Evolutionary conservation across 2,329 filamentous ascomycete species (phyloP), one percentile per base, ranked within the genome.

Genomic region (Pseudogymnoascus sp.): DNA sequence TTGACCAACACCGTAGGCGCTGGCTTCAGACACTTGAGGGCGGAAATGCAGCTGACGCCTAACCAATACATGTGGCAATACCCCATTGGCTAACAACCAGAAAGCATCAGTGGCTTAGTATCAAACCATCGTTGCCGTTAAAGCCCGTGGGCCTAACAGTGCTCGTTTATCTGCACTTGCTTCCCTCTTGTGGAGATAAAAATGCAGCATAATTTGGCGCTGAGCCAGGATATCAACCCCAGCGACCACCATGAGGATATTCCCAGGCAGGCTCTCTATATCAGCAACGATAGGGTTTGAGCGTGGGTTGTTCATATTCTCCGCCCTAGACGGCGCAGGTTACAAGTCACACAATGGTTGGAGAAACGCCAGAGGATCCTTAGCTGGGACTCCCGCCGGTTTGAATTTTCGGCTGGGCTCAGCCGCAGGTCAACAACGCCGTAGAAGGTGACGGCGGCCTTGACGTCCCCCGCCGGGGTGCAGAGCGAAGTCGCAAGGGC

Each of bases 301-400:
- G 13, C 76, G 69, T 29, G 73, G 68, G 37, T 76, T 71, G 1
- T 70, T 60, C 12, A 67, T 59, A 29, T 75, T 67, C 15, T 67
- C 63, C 7, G 60, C 64, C 5, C 73, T 67, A 9, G 64, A 68
- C 1, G 69, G 69, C 3, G 67, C 74, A 1, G 74, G 72, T 62
- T 81, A 81, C 0, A 76, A 68, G 65, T 80, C 76, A 45, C 75
- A 78, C 7, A 81, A 66, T 0, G 76, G 75, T 25, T 73, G 60
- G 58, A 80, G 62, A 13, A 76, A 73, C 0, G 64, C 62, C n/a
- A 76, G 33, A 0, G 76, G 76, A 61, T 81, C 78, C 1, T 62
- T 69, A 72, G 72, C 6, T 39, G 37, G 37, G n/a, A 15, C 3
- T 5, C 37, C 37, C 4, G n/a, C 8, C 37, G 37, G 37, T 39